Evolutionary conservation across 441 rosid genomes (phyloP).

Genomic region (Flueggea neowawraea): DNA sequence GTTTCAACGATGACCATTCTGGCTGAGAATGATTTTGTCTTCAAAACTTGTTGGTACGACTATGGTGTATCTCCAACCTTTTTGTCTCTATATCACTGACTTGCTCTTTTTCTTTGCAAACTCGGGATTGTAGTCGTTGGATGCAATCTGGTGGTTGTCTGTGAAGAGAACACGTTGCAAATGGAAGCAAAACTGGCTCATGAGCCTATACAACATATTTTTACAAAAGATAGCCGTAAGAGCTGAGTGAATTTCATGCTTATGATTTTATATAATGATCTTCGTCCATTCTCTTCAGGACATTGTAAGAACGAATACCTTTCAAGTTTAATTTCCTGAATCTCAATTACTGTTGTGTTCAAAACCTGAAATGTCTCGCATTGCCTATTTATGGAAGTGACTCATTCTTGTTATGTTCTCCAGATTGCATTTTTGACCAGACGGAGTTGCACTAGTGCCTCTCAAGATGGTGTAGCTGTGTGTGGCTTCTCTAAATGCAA

Average conservation of each 20-base stretch:
- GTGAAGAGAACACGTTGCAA: conserved; percentile 25
- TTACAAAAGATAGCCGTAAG: conserved; percentile 69
- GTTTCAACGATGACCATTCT: too few relatives aligned
- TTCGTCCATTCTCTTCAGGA: too few relatives aligned
- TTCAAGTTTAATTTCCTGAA: too few relatives aligned
- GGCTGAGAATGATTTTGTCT: neutral
- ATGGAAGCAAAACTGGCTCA: conserved; percentile 29
- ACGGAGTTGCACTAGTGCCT: too few relatives aligned
- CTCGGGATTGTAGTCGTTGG: conserved; percentile 67
- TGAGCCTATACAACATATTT: conserved; percentile 36
- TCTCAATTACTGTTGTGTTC: too few relatives aligned
- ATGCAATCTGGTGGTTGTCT: conserved; percentile 39
- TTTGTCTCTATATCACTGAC: neutral
- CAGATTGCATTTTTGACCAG: too few relatives aligned
- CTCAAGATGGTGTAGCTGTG: too few relatives aligned
- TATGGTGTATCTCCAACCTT: too few relatives aligned
- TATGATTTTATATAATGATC: too few relatives aligned
- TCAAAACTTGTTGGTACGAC: neutral
- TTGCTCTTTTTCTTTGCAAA: conserved; percentile 10
- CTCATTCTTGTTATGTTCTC: too few relatives aligned
- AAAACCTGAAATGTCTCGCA: neutral
- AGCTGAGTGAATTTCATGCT: neutral
- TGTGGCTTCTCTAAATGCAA: too few relatives aligned
- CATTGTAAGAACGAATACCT: too few relatives aligned
- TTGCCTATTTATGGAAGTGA: neutral